Evolutionary conservation across 129 eudicot genomes (phyloP).

Genomic region (Arctium lappa): DNA sequence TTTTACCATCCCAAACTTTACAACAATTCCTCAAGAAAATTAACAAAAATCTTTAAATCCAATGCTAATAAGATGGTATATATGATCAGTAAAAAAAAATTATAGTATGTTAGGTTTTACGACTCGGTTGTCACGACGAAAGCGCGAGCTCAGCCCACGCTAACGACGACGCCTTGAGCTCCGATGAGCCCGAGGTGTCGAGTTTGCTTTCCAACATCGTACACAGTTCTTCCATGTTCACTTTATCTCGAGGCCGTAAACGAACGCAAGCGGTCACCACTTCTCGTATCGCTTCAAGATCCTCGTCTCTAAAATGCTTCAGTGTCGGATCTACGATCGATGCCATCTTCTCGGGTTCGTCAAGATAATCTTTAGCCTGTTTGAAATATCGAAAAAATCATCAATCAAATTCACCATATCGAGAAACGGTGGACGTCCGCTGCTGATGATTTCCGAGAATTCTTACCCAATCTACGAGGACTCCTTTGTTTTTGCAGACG

Average conservation of each 20-base stretch:
- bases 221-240: conserved; percentile 60
- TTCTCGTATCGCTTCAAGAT: conserved; percentile 64
- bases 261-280: conserved; percentile 53
- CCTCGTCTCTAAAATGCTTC: conserved; percentile 64
- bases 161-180: conserved; percentile 71
- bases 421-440: neutral
- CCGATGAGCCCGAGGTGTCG: conserved; percentile 61
- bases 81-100: conserved; percentile 30
- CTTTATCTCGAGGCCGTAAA: conserved; percentile 35
- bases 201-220: conserved; percentile 62
- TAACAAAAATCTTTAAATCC: neutral
- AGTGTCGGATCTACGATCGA: conserved; percentile 65
- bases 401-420: neutral
- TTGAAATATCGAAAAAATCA: neutral
- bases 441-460: neutral
- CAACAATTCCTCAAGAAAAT: conserved; percentile 8
- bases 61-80: conserved; percentile 14
- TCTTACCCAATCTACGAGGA: conserved; percentile 80
- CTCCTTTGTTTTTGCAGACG: conserved; percentile 60
- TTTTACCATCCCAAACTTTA: conserved; percentile 21
- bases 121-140: conserved; percentile 45
- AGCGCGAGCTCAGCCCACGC: conserved; percentile 97
- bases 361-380: conserved; percentile 80
- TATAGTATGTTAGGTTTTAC: conserved; percentile 49
- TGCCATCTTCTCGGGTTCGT: conserved; percentile 49